Conservation (phyloP, 73 alveolate species). For the Paramecium biaurelia region DNA sequence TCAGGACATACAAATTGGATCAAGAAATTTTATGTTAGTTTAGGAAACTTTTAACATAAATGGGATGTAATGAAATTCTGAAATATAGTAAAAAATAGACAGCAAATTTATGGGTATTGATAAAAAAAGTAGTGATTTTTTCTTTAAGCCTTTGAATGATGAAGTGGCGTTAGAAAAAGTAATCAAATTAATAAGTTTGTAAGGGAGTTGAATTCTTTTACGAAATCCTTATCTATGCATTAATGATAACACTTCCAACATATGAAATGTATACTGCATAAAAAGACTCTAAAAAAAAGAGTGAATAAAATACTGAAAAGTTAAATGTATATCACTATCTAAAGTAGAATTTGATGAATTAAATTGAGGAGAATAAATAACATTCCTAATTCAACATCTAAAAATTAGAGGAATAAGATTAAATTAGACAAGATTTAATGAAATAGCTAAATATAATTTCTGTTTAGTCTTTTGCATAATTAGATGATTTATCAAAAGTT, state of each 20-base stretch:
- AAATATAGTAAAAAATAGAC: conserved; percentile 48
- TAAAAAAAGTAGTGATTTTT: conserved; percentile 42
- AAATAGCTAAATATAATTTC: not conserved
- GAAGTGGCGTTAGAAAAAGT: conserved; percentile 58
- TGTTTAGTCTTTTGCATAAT: not conserved
- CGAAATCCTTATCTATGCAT: conserved; percentile 49
- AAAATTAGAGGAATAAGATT: not conserved
- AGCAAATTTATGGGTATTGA: conserved; percentile 59
- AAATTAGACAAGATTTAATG: not conserved
- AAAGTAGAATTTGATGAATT: not conserved
- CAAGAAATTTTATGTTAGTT: conserved; percentile 14
- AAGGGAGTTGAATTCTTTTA: conserved; percentile 64
- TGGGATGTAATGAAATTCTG: conserved; percentile 54
- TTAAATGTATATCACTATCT: not conserved
- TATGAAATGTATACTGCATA: conserved; percentile 49
- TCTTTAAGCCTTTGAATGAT: conserved; percentile 54
- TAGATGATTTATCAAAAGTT: not conserved
- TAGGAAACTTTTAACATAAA: conserved; percentile 53
- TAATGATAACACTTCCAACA: conserved; percentile 28
- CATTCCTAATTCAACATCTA: not conserved
- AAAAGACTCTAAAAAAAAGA: conserved; percentile 41
- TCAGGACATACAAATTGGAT: not conserved
- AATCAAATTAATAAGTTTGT: not conserved
- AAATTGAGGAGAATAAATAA: not conserved
- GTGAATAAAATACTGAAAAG: conserved; percentile 11